Evolutionary conservation across 352 stramenopile genomes (phyloP).

Genomic region (Pythium monospermum): DNA sequence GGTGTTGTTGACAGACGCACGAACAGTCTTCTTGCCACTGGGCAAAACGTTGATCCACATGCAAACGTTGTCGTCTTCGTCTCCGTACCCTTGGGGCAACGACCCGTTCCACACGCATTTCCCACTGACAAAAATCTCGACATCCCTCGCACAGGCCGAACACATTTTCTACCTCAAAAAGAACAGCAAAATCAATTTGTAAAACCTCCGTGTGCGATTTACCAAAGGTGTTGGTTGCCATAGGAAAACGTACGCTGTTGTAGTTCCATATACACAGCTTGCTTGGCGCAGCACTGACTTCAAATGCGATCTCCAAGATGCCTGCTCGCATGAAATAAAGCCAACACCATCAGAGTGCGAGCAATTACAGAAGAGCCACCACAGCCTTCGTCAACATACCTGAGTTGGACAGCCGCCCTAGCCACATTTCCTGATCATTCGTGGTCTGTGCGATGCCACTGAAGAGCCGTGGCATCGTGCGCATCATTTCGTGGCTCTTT

Average conservation of each 20-base stretch:
- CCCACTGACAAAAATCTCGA: conserved; percentile 56
- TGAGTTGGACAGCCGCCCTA: conserved; percentile 52
- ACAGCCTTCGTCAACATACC: too few species aligned
- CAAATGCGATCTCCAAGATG: conserved; percentile 52
- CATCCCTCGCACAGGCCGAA: conserved; percentile 49
- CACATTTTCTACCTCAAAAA: conserved; percentile 21
- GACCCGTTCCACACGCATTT: conserved; percentile 75
- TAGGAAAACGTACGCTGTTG: conserved; percentile 55
- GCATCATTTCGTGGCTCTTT: conserved; percentile 67
- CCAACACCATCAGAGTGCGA: too few species aligned
- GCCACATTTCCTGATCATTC: conserved; percentile 74
- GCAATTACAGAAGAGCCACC: too few species aligned
- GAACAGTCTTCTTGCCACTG: conserved; percentile 10
- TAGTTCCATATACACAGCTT: conserved; percentile 83
- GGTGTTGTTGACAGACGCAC: conserved; percentile 4
- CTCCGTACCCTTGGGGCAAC: conserved; percentile 59
- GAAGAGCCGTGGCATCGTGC: conserved; percentile 44
- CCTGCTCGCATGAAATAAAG: conserved; percentile 25
- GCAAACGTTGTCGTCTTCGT: conserved; percentile 61
- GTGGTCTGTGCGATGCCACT: conserved; percentile 57
- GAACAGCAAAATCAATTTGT: not conserved
- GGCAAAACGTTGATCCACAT: conserved; percentile 61
- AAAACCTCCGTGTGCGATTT: not conserved
- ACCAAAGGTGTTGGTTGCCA: not conserved
- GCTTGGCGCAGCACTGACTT: conserved; percentile 31